These are phyloP conservation scores for Dothistroma pini DNA, from an alignment of 2,329 filamentous ascomycete genomes.

Conservation along the genomic window DNA sequence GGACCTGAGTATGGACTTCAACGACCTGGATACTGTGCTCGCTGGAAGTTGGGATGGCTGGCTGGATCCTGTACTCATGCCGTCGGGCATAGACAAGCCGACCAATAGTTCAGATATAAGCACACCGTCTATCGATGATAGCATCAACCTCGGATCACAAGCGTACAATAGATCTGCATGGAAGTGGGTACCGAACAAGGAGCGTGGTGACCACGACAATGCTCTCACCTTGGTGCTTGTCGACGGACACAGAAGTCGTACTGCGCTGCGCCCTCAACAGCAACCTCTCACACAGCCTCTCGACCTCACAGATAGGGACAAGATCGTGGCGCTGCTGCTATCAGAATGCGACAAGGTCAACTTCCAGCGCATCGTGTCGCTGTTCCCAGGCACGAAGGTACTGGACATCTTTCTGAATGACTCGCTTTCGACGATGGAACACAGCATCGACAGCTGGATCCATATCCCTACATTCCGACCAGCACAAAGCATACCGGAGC, in stretches of 20 bases:
- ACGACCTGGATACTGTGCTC: slow-evolving; percentile 19
- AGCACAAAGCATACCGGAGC: slow-evolving; percentile 15
- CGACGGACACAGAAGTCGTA: slow-evolving; percentile 16
- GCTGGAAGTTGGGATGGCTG: slow-evolving; percentile 18
- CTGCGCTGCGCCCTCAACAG: slow-evolving; percentile 9
- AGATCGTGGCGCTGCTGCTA: slow-evolving; percentile 20
- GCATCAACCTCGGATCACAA: slow-evolving; percentile 20
- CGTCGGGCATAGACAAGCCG: slow-evolving; percentile 8
- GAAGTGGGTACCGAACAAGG: slow-evolving; percentile 20
- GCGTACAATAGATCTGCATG: slow-evolving; percentile 22
- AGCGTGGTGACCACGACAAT: slow-evolving; percentile 16
- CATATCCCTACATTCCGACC: slow-evolving; percentile 19
- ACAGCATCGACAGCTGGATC: slow-evolving; percentile 23
- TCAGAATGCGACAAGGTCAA: slow-evolving; percentile 19
- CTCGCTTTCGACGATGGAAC: slow-evolving; percentile 20
- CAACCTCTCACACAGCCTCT: slow-evolving; percentile 12
- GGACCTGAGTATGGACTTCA: slow-evolving; percentile 21
- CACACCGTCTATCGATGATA: slow-evolving; percentile 20
- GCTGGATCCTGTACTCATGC: slow-evolving; percentile 17
- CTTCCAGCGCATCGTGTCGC: slow-evolving; percentile 19
- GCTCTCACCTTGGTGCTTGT: slow-evolving; percentile 15
- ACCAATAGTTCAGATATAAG: slow-evolving; percentile 10
- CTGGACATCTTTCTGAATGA: slow-evolving; percentile 22
- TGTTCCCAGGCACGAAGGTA: slow-evolving; percentile 18
- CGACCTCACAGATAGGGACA: slow-evolving; percentile 16